Percentiles rank a stretch among this genome's conserved stretches.
Evolutionary conservation across 768 basidiomycete species (phyloP).

Genomic region (Pulveroboletus sp.): DNA sequence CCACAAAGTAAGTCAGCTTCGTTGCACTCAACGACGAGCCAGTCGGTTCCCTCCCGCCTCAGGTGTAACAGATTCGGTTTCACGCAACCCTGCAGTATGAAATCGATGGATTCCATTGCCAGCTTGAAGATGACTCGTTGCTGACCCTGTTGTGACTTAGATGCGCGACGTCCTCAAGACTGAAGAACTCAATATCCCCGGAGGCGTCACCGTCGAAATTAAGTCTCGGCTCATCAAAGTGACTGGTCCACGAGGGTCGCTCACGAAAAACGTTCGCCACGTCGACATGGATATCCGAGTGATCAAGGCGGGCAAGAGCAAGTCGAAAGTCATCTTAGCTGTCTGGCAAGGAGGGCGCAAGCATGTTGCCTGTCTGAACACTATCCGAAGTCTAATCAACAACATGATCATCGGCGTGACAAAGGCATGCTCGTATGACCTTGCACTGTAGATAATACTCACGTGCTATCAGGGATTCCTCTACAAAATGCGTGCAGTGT

Average conservation of each 20-base stretch:
- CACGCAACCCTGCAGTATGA: not conserved
- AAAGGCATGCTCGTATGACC: conserved; percentile 49
- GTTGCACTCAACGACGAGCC: not conserved
- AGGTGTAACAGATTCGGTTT: not conserved
- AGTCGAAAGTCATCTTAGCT: conserved; percentile 74
- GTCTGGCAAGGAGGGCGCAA: conserved; percentile 99
- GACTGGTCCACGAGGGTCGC: conserved; percentile 86
- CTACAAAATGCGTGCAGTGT: conserved; percentile 99
- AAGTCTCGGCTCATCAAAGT: conserved; percentile 92
- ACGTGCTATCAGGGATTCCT: conserved; percentile 74
- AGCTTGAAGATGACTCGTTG: conserved; percentile 30
- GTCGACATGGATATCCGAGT: conserved; percentile 91
- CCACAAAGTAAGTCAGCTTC: conserved; percentile 27
- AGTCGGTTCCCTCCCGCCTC: not conserved
- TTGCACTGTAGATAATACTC: not conserved
- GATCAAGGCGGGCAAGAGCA: conserved; percentile 65
- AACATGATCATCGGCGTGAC: conserved; percentile 99
- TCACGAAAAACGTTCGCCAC: conserved; percentile 90
- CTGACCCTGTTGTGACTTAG: conserved; percentile 38
- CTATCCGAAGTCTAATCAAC: conserved; percentile 89
- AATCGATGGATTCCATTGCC: conserved; percentile 38
- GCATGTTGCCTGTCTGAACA: conserved; percentile 97
- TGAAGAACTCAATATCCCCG: conserved; percentile 88
- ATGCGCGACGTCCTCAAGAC: conserved; percentile 93
- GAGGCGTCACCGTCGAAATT: conserved; percentile 78